Evolutionary conservation across 106 monocot genomes (phyloP).

Genomic region (Apostasia ramifera): DNA sequence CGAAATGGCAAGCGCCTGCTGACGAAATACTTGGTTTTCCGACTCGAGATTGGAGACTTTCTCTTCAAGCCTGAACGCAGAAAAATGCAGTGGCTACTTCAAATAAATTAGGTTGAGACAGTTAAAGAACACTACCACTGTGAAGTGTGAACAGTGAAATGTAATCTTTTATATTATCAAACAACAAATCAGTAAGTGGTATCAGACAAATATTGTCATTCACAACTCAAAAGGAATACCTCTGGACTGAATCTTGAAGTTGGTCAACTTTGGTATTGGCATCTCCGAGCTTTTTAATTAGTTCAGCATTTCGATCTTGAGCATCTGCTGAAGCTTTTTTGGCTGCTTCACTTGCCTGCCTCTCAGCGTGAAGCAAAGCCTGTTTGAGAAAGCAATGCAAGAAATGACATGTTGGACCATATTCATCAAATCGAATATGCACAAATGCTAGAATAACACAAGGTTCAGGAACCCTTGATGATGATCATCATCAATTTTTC

Average conservation of each 20-base stretch:
- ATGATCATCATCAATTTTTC: no score
- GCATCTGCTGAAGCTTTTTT: constrained; percentile 48
- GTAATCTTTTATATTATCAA: neutral
- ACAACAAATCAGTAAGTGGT: neutral
- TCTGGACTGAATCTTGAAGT: constrained; percentile 78
- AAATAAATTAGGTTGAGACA: neutral
- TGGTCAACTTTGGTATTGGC: constrained; percentile 67
- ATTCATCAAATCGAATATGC: no score
- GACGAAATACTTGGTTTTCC: constrained; percentile 85
- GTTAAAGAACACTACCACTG: neutral
- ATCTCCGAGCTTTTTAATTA: constrained; percentile 69
- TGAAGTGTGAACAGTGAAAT: neutral
- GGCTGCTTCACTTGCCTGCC: constrained; percentile 38
- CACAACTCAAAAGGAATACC: constrained; percentile 24
- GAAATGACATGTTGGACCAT: no score
- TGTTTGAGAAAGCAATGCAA: constrained; percentile 12
- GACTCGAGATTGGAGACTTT: constrained; percentile 71
- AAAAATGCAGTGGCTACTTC: constrained; percentile 1
- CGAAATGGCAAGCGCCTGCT: constrained; percentile 74
- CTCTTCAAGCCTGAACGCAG: constrained; percentile 59
- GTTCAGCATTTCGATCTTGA: constrained; percentile 46
- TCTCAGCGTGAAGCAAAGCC: constrained; percentile 59
- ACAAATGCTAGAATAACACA: no score
- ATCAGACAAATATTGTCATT: neutral
- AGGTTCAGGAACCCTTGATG: no score